These are phyloP conservation scores for Fusarium compactum DNA, from an alignment of 2,329 filamentous ascomycete genomes.

Conservation along the genomic window DNA sequence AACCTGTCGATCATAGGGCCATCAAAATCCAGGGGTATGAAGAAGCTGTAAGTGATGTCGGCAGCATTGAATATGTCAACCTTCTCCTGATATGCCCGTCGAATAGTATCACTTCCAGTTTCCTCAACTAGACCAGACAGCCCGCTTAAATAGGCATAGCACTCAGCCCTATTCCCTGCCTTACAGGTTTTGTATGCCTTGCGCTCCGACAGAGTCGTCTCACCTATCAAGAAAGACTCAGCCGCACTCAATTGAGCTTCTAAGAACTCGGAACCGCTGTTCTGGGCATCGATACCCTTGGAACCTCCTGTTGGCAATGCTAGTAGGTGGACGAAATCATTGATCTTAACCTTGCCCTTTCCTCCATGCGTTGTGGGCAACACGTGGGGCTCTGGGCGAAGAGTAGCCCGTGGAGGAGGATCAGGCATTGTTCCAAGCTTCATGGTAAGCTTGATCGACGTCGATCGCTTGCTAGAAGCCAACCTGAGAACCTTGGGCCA, in stretches of 20 bases:
- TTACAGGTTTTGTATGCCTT: conserved; percentile 48
- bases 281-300: neutral
- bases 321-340: conserved; percentile 40
- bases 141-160: conserved; percentile 43
- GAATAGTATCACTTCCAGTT: conserved; percentile 39
- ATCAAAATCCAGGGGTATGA: conserved; percentile 54
- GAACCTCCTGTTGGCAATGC: conserved; percentile 20
- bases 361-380: conserved; percentile 7
- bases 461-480: conserved; percentile 37
- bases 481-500: conserved; percentile 51
- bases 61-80: conserved; percentile 58
- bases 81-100: conserved; percentile 49
- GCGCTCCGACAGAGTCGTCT: conserved; percentile 47
- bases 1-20: conserved; percentile 57
- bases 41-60: conserved; percentile 57
- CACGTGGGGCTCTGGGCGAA: conserved; percentile 25
- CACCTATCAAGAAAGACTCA: conserved; percentile 45
- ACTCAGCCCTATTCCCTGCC: conserved; percentile 37
- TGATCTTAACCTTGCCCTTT: conserved; percentile 1
- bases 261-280: conserved; percentile 26
- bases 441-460: conserved; percentile 42
- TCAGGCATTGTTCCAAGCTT: conserved; percentile 35
- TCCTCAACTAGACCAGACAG: conserved; percentile 42
- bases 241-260: conserved; percentile 43
- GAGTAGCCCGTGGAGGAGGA: conserved; percentile 29